Evolutionary conservation across 2,329 filamentous ascomycete species (phyloP).

Genomic region (Pseudocercospora eumusae): DNA sequence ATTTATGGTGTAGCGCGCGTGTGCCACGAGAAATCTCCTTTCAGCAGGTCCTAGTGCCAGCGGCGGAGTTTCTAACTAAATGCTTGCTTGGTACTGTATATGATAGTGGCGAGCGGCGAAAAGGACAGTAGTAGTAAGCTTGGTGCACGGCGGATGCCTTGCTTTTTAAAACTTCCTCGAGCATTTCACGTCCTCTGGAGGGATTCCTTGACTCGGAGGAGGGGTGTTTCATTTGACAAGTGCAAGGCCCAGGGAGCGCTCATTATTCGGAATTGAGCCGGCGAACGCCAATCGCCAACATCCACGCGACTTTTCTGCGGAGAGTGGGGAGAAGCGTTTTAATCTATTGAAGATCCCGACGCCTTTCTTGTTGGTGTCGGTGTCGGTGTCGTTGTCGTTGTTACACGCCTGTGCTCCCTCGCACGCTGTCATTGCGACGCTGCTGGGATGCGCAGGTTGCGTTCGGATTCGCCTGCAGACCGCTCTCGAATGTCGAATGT

Average conservation of each 20-base stretch:
- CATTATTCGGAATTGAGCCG: slow-evolving; percentile 5
- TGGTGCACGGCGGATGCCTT: slow-evolving; percentile 6
- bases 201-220: slow-evolving; percentile 1
- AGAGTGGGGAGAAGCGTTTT: slow-evolving; percentile 9
- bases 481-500: not conserved
- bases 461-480: slow-evolving; percentile 1
- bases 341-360: slow-evolving; percentile 4
- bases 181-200: not conserved
- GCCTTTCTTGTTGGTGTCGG: slow-evolving; percentile 1
- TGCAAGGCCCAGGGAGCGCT: slow-evolving; percentile 9
- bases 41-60: not conserved
- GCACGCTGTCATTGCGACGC: not conserved
- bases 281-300: slow-evolving; percentile 4
- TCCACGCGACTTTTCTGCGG: slow-evolving; percentile 5
- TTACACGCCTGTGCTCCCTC: slow-evolving; percentile 4
- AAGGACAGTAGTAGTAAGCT: too few relatives aligned
- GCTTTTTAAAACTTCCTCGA: not conserved
- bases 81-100: not conserved
- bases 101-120: too few relatives aligned
- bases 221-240: slow-evolving; percentile 4
- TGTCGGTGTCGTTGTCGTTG: too few relatives aligned
- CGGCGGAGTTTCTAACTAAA: not conserved
- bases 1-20: not conserved
- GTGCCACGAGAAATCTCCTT: not conserved
- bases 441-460: not conserved